Percentiles rank a stretch among this genome's conserved stretches.
Evolutionary conservation across 768 basidiomycete species (phyloP).

Genomic region (Leccinum arenicola): DNA sequence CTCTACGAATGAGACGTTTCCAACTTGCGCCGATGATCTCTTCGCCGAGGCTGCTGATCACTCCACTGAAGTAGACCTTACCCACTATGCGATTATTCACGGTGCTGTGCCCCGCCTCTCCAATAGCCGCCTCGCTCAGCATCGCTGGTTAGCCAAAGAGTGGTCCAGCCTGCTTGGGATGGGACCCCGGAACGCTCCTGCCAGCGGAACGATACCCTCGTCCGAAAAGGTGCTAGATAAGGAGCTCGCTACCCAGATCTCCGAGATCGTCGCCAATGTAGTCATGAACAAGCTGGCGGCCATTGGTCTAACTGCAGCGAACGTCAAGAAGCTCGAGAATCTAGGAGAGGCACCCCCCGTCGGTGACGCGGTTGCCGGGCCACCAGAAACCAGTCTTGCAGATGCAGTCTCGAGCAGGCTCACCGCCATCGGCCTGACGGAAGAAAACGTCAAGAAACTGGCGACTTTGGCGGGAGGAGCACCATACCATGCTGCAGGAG

Average conservation of each 20-base stretch:
- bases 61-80: constrained; percentile 2
- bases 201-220: not conserved
- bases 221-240: not conserved
- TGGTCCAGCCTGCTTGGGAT: not conserved
- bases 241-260: not conserved
- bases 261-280: not conserved
- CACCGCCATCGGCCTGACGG: no score
- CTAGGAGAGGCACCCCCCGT: not conserved
- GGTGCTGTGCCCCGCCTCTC: not conserved
- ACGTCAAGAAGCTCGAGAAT: not conserved
- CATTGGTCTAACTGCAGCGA: not conserved
- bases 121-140: not conserved
- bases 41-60: constrained; percentile 10
- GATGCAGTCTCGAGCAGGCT: no score
- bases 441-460: not conserved
- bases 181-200: not conserved
- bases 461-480: not conserved
- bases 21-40: constrained; percentile 3
- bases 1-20: constrained; percentile 3
- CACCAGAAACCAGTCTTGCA: not conserved
- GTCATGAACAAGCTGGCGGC: not conserved
- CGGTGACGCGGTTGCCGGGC: not conserved
- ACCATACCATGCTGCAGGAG: not conserved
- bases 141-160: constrained; percentile 8
- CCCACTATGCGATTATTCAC: not conserved